Base-by-base conservation (phyloP, 345 rosid genomes). In the Noccaea caerulescens region DNA sequence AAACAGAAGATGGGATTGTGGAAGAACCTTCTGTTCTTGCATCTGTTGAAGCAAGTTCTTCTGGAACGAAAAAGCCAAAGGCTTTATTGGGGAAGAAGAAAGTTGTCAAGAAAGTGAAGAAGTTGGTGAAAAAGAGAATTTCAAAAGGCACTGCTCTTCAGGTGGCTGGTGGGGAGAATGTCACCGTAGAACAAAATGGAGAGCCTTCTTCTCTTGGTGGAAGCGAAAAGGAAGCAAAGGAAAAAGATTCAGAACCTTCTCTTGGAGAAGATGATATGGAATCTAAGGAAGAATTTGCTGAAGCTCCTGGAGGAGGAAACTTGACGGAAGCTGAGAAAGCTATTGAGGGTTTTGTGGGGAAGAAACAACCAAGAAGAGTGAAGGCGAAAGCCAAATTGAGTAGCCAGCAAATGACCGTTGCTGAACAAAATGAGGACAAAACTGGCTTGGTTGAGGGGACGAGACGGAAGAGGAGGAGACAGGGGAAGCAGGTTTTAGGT, bases 361-460 rank as follows among this genome's bases (percentile, higher is more conserved):
- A 67, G 43, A 69, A 72, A 81, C 65, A 58, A 18, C 60, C 72
- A 42, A 72, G 72, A 38, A 73, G 73, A 59, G 50, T 71, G 65
- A 84, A 56, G 78, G 81, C 73, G n/a, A 82, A 66, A 57, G 55
- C 84, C 20, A 83, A 72, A 59, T 68, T 77, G 23, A 77, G 66
- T 71, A 25, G 77, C 37, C 49, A 52, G 18, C 56, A 66, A 51
- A 74, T 66, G 66, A 63, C 44, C 1, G 2, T 67, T 38, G 56
- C n/a, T 42, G 70, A 76, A 44, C 73, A 63, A 7, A 68, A 50
- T 45, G 59, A 33, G 25, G 41, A 8, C 30, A 23, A 37, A 66
- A 52, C 49, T 68, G 72, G 68, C 38, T 44, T 27, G 50, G 43
- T 62, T 11, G 71, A 37, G n/a, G 30, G 12, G 2, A 67, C 32